phyloP scores from a whole-genome alignment of 2,329 filamentous ascomycete genomes.

The Beauveria scarabaeidicola region DNA sequence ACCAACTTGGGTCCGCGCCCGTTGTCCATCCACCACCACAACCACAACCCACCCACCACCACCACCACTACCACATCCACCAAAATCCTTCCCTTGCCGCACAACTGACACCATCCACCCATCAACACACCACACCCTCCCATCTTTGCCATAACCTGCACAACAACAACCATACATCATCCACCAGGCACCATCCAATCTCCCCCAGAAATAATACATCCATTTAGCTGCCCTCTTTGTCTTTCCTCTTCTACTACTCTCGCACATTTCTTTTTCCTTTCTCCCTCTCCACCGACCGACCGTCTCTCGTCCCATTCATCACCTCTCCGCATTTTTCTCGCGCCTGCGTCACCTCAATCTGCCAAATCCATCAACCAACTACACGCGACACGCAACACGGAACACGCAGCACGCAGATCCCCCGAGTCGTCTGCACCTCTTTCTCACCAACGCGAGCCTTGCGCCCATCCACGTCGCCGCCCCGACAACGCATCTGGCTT shows the following conservation, averaged over 20 bases:
- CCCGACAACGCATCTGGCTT: background rate
- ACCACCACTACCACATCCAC: background rate
- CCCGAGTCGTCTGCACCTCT: constrained; percentile 1
- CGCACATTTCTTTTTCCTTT: background rate
- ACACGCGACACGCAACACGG: background rate
- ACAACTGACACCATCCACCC: background rate
- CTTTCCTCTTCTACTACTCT: background rate
- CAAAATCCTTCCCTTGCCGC: background rate
- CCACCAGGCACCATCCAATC: background rate
- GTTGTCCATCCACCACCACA: background rate
- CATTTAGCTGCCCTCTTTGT: background rate
- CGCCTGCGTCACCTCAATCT: constrained; percentile 1
- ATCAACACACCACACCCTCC: background rate
- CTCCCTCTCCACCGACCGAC: background rate
- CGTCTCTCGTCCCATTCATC: background rate
- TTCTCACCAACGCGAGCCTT: background rate
- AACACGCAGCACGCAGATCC: background rate
- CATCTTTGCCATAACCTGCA: background rate
- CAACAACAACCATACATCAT: background rate
- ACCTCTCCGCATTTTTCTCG: background rate
- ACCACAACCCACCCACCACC: background rate
- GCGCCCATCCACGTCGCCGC: background rate
- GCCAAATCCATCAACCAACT: background rate
- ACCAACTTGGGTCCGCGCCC: background rate
- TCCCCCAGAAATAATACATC: background rate